Base-by-base conservation (phyloP, 306 rosid genomes). In the Echinosophora koreensis region DNA sequence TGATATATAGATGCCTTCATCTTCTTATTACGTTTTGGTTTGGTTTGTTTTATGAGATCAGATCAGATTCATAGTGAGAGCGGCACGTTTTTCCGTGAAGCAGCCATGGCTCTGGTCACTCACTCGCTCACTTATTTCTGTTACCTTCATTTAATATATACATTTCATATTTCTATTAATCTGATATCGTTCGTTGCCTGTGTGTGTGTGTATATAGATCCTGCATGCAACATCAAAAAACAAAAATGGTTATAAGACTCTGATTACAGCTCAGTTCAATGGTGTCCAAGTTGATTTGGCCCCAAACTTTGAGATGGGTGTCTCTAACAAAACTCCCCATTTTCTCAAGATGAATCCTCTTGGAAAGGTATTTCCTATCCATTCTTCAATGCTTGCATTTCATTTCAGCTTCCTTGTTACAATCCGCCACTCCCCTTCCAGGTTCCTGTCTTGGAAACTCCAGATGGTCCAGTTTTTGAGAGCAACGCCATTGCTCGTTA, bases 401-500 rank as follows among this genome's bases (percentile, higher is more conserved):
- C 7, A 6, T 7, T 32, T 32, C 1, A 12, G 61, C 39, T 42
- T 73, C 15, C 27, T 42, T 8, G 27, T 42, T 8, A 34, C 32
- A 35, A 35, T 3, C 58, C 30, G 49, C 41, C 0, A 1, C 17
- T 74, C 0, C 34, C n/a, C 70, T 70, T 76, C 10, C 83, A 93
- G 98, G 76, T 88, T 74, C 98, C 98, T 5, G 97, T 91, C 14
- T 55, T 93, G 84, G 87, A 88, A 80, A 93, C 97, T 11, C 90
- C 93, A 0, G 92, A 93, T 57, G 98, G 97, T 51, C 59, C 93
- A 1, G 52, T 93, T 11, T 93, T 91, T 18, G 95, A 93, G 87
- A 93, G 98, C 77, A 93, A 93, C 65, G 95, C 98, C 2, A 91
- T 91, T 59, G 93, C 98, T 27, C 95, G 97, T 10, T 89, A 91